Evolutionary conservation across 441 rosid species (phyloP).

Genomic region (Mallotus japonicus): DNA sequence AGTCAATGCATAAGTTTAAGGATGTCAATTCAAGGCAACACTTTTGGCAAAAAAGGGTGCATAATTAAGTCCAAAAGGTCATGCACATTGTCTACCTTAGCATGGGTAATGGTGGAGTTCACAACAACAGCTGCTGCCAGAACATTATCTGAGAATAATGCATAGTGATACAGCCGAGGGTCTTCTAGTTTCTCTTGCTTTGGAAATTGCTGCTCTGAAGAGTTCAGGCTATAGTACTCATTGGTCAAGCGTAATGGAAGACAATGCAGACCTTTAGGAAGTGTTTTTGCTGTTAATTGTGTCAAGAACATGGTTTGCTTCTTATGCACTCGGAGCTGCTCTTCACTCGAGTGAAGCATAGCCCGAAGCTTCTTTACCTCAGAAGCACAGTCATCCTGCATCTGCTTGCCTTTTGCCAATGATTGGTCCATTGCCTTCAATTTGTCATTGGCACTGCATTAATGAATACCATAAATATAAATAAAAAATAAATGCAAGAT

Average conservation of each 20-base stretch:
- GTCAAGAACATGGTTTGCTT: conserved; percentile 88
- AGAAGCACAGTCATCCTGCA: conserved; percentile 83
- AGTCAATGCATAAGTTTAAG: conserved; percentile 22
- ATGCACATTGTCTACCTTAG: conserved; percentile 48
- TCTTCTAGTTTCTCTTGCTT: conserved; percentile 74
- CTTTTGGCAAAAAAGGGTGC: conserved; percentile 11
- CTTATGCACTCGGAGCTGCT: conserved; percentile 90
- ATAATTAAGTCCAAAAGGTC: conserved; percentile 6
- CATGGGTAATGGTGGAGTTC: conserved; percentile 66
- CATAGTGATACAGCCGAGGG: conserved; percentile 69
- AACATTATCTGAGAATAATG: conserved; percentile 83
- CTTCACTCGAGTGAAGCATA: conserved; percentile 90
- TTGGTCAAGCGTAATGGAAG: conserved; percentile 89
- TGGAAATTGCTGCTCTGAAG: conserved; percentile 63
- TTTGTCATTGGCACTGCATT: conserved; percentile 64
- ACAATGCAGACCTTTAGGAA: conserved; percentile 96
- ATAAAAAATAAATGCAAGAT: not conserved
- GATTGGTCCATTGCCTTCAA: conserved; percentile 83
- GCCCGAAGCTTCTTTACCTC: conserved; percentile 91
- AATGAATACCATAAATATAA: conserved; percentile 5
- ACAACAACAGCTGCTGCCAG: conserved; percentile 84
- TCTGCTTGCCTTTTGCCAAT: conserved; percentile 72
- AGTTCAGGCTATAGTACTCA: conserved; percentile 62
- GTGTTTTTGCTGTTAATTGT: conserved; percentile 87
- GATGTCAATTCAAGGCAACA: conserved; percentile 15